Conservation (phyloP, 208 protist genomes). For the Crithidia fasciculata region DNA sequence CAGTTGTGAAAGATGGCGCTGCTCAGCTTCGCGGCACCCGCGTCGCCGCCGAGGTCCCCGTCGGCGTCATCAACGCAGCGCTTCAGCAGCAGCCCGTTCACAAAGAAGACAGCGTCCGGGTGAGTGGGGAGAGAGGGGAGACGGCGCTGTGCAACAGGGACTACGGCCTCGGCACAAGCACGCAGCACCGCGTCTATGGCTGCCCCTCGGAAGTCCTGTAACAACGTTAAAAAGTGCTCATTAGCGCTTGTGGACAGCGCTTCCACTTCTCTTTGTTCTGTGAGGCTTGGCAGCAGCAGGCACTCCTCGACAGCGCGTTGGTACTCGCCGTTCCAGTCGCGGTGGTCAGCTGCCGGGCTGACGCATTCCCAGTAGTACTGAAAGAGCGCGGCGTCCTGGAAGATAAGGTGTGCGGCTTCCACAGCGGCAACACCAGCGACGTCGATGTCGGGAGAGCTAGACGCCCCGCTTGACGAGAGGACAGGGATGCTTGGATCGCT, state of each 20-base stretch:
- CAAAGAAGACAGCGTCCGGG: slow-evolving; percentile 36
- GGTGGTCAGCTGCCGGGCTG: background rate
- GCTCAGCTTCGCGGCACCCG: slow-evolving; percentile 38
- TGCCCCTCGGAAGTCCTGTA: slow-evolving; percentile 42
- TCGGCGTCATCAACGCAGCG: slow-evolving; percentile 58
- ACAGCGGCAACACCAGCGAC: background rate
- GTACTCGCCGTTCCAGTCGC: slow-evolving; percentile 62
- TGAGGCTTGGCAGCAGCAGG: background rate
- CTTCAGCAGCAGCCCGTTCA: slow-evolving; percentile 50
- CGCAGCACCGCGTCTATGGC: slow-evolving; percentile 36
- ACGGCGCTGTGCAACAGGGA: slow-evolving; percentile 34
- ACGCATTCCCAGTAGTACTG: slow-evolving; percentile 50
- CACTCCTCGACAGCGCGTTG: slow-evolving; percentile 43
- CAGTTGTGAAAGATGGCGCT: slow-evolving; percentile 25
- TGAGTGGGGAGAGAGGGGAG: slow-evolving; percentile 23
- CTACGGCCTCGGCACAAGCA: slow-evolving; percentile 48
- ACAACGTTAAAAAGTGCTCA: slow-evolving; percentile 14
- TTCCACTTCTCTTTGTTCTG: background rate
- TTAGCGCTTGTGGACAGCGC: background rate
- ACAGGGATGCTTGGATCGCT: background rate
- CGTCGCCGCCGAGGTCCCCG: slow-evolving; percentile 54
- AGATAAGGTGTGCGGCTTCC: slow-evolving; percentile 21
- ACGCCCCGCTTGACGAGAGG: background rate
- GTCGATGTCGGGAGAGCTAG: background rate
- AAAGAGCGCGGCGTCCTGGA: slow-evolving; percentile 31